Evolutionary conservation across 2,329 filamentous ascomycete species (phyloP).

Genomic region (Fusarium udum): DNA sequence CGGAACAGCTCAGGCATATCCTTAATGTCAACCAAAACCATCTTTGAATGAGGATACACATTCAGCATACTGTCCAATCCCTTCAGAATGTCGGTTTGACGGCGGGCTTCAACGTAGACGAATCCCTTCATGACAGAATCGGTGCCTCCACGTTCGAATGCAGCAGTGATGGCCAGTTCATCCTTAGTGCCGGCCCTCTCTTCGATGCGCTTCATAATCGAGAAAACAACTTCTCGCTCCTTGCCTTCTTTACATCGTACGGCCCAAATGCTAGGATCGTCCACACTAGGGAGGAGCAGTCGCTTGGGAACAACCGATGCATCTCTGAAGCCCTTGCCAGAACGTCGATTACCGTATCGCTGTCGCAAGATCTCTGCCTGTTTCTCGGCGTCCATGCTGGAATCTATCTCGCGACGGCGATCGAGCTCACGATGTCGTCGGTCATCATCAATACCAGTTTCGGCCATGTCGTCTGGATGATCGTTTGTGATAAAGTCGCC

Average conservation of each 20-base stretch:
- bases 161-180: constrained; percentile 84
- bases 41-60: constrained; percentile 87
- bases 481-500: constrained; percentile 89
- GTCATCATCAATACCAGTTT: constrained; percentile 86
- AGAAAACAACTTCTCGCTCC: constrained; percentile 88
- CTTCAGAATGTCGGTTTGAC: constrained; percentile 84
- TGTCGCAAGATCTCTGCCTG: constrained; percentile 87
- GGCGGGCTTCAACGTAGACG: constrained; percentile 91
- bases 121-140: constrained; percentile 89
- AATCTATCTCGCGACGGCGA: constrained; percentile 85
- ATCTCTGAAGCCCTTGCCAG: constrained; percentile 71
- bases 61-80: constrained; percentile 87
- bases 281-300: constrained; percentile 87
- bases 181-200: constrained; percentile 82
- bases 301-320: constrained; percentile 84
- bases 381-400: constrained; percentile 91
- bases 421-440: constrained; percentile 94
- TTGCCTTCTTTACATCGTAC: constrained; percentile 95
- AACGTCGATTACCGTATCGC: constrained; percentile 83
- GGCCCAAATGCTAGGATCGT: constrained; percentile 96
- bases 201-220: constrained; percentile 87
- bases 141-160: constrained; percentile 85
- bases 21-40: constrained; percentile 91
- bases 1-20: constrained; percentile 97
- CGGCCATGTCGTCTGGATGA: constrained; percentile 88